Percentiles rank a stretch among this genome's conserved stretches.
Conservation (phyloP, 2,329 filamentous ascomycete species). For the Xylariaceae sp. region DNA sequence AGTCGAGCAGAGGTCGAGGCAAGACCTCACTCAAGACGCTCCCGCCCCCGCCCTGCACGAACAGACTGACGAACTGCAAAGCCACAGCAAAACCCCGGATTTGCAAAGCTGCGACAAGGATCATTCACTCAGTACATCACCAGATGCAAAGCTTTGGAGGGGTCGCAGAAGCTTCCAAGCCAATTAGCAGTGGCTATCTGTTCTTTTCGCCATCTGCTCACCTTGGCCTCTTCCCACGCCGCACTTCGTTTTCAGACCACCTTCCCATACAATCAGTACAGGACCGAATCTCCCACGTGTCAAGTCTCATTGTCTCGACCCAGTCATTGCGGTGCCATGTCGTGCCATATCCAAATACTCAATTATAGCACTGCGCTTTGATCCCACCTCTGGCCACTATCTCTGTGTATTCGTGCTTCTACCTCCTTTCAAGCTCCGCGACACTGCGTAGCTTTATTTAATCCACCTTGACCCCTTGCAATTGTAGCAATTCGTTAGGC, state of each 20-base stretch:
- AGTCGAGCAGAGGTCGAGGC: too few species aligned
- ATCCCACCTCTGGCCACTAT: constrained; percentile 6
- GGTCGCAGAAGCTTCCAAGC: constrained; percentile 3
- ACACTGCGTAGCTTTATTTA: not conserved
- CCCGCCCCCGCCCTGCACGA: too few species aligned
- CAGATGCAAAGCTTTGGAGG: constrained; percentile 8
- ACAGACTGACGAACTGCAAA: not conserved
- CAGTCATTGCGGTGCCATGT: not conserved
- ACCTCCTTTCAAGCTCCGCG: not conserved
- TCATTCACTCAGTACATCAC: constrained; percentile 1
- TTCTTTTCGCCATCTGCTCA: constrained; percentile 33
- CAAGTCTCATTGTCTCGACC: constrained; percentile 6
- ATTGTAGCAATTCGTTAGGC: constrained; percentile 5
- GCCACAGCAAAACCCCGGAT: constrained; percentile 5
- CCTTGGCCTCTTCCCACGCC: constrained; percentile 41
- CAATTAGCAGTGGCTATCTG: constrained; percentile 12
- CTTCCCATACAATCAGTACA: not conserved
- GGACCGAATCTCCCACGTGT: constrained; percentile 2
- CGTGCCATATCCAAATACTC: not conserved
- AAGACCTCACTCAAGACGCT: too few species aligned
- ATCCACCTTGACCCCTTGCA: constrained; percentile 1
- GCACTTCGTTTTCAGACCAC: not conserved
- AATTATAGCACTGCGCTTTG: constrained; percentile 17
- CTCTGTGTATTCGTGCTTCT: not conserved
- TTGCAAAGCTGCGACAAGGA: constrained; percentile 11